Base-by-base conservation (phyloP, 805 yeast species). In the Yamadazyma insecticola region DNA sequence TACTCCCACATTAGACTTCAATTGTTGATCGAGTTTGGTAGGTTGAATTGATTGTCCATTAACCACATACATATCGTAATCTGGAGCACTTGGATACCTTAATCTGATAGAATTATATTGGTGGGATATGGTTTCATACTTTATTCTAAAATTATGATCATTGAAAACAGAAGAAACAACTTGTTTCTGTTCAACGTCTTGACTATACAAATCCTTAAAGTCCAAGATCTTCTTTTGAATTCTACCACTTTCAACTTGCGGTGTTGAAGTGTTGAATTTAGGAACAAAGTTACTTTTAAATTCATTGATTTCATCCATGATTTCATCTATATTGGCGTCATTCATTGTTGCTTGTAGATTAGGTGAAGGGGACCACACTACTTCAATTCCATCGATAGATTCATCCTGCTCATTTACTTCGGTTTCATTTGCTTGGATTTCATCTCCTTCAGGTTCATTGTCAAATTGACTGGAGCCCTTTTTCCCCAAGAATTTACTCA, bases 31-130 rank as follows among this genome's bases (percentile, higher is more conserved):
- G 14, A 9, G 12, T 25, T 14, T 16, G 23, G 8, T 6, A 10
- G n/a, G 7, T 11, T 29, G 21, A 13, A 25, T 22, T 13, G 18
- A 3, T 13, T 14, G n/a, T 4, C 36, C 36, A 9, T 28, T 10
- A 6, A 30, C 6, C 11, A 22, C 13, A 22, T 36, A 41, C 2
- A 26, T 17, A 14, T 15, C 14, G 20, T 29, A 33, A 18, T 35
- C 35, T 5, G 43, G 33, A 13, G 28, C 11, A 21, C 27, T 15
- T 4, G 42, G 16, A 21, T 35, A 64, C 19, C 70, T 42, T 12
- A 60, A 45, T 21, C 69, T 39, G 9, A 64, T 58, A 10, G 55
- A 53, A 5, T 55, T 61, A 46, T 63, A 64, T 30, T 64, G 64
- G 2, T 57, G 48, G 24, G 45, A 35, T 4, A 64, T 43, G 2